Evolutionary conservation across 345 rosid species (phyloP).

Genomic region (Mallotus nudiflorus): DNA sequence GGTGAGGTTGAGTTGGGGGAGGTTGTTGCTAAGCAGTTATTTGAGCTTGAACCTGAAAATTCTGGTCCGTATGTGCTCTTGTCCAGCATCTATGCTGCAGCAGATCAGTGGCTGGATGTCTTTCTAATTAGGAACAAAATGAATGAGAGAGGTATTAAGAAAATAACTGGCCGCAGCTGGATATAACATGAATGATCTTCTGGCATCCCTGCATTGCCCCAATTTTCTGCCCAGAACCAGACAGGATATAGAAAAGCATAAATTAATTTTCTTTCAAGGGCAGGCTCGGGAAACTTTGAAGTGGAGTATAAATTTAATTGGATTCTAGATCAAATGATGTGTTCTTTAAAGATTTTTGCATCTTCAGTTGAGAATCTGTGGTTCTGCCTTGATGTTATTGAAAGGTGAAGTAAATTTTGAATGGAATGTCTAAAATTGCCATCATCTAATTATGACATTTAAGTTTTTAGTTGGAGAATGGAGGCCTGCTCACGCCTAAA

Average conservation of each 20-base stretch:
- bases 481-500: too few relatives aligned
- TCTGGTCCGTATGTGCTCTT: constrained; percentile 65
- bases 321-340: too few relatives aligned
- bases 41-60: constrained; percentile 62
- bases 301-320: too few relatives aligned
- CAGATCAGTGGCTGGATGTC: constrained; percentile 62
- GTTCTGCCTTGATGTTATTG: too few relatives aligned
- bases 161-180: constrained; percentile 61
- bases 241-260: background rate
- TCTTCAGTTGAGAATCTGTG: too few relatives aligned
- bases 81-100: constrained; percentile 69
- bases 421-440: too few relatives aligned
- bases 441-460: too few relatives aligned
- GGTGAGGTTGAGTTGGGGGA: constrained; percentile 55
- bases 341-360: too few relatives aligned
- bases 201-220: background rate
- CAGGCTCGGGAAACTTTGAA: too few relatives aligned
- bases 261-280: too few relatives aligned
- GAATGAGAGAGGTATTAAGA: constrained; percentile 57
- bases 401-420: too few relatives aligned
- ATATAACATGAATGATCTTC: constrained; percentile 6
- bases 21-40: constrained; percentile 46
- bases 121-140: constrained; percentile 55
- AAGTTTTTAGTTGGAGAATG: too few relatives aligned
- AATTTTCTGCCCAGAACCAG: background rate